Evolutionary conservation across 2,329 filamentous ascomycete species (phyloP).

Genomic region (Fusarium keratoplasticum): DNA sequence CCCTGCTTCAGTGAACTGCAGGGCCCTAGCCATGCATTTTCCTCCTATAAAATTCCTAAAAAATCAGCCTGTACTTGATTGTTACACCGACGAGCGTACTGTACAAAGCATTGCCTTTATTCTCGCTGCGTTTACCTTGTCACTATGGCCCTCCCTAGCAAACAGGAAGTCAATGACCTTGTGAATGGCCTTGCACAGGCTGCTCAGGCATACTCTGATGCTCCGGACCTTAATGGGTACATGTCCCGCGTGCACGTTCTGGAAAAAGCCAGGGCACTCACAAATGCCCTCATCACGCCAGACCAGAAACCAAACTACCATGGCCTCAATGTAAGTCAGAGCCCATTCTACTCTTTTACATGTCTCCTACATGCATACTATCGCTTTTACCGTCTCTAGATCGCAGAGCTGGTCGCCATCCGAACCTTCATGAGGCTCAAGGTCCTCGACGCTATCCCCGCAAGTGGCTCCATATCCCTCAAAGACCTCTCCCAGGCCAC

Average conservation of each 20-base stretch:
- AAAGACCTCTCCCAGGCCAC: conserved; percentile 43
- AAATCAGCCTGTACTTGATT: not conserved
- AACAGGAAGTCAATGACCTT: conserved; percentile 34
- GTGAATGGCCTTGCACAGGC: conserved; percentile 32
- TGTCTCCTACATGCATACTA: not conserved
- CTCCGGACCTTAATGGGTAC: conserved; percentile 39
- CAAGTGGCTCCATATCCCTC: conserved; percentile 43
- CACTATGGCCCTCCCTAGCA: conserved; percentile 31
- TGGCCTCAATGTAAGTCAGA: conserved; percentile 44
- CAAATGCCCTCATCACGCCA: conserved; percentile 41
- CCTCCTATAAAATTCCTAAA: not conserved
- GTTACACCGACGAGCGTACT: not conserved
- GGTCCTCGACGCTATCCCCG: conserved; percentile 46
- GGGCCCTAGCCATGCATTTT: not conserved
- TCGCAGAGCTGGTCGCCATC: conserved; percentile 46
- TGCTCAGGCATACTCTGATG: conserved; percentile 39
- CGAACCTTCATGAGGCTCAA: conserved; percentile 48
- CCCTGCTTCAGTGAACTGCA: not conserved
- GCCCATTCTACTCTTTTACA: not conserved
- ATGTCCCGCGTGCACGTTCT: conserved; percentile 45
- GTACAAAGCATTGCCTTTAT: not conserved
- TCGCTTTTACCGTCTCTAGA: conserved; percentile 24
- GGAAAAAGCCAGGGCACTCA: conserved; percentile 42
- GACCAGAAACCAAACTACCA: conserved; percentile 49
- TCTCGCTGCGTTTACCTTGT: not conserved